Evolutionary conservation across 1,284 basidiomycete genomes (phyloP).

Genomic region (Schizopora paradoxa): DNA sequence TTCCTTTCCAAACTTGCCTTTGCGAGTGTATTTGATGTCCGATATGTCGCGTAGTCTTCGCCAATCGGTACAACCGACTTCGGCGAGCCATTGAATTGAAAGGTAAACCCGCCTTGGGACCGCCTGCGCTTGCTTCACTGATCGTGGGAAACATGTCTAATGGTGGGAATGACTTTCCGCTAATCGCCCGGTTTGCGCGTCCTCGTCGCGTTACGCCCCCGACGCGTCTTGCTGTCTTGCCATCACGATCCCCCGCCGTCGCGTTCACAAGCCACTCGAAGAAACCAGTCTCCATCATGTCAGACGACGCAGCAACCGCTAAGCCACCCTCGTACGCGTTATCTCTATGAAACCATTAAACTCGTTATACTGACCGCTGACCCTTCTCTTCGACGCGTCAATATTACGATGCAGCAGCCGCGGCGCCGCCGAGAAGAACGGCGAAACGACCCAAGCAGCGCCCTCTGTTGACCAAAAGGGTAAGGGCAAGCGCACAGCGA

Average conservation of each 20-base stretch:
- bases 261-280: not conserved
- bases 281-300: not conserved
- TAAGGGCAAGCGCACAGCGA: constrained; percentile 16
- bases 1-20: too few species aligned
- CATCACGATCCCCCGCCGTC: constrained; percentile 2
- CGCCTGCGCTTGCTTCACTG: too few species aligned
- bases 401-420: not conserved
- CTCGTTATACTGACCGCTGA: not conserved
- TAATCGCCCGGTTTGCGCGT: too few species aligned
- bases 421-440: not conserved
- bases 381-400: not conserved
- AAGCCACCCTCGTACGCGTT: not conserved
- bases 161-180: not conserved
- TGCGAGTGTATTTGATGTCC: too few species aligned
- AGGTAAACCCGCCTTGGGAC: too few species aligned
- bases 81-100: too few species aligned
- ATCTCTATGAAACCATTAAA: not conserved
- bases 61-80: too few species aligned
- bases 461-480: constrained; percentile 12
- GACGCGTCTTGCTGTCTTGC: not conserved
- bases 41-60: too few species aligned
- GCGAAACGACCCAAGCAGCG: not conserved
- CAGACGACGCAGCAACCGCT: not conserved
- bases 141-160: not conserved
- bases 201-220: not conserved